A percentile compares a stretch with the other conserved stretches of the same genome.
Conservation (phyloP, 2,329 filamentous ascomycete genomes). For the Peltaster fructicola region DNA sequence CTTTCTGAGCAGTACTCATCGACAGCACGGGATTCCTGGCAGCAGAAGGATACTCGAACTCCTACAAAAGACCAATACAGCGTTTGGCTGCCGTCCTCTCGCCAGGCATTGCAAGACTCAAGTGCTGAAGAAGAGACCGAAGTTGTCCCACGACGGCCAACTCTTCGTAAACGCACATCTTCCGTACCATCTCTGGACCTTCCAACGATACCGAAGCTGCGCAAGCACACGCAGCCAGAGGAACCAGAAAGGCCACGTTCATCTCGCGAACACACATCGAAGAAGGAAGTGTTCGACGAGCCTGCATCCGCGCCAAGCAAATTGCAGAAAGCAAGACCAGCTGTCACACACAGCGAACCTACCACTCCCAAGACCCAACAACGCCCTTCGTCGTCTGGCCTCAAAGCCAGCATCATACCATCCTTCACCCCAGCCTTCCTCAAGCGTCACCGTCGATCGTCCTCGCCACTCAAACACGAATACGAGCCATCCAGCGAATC, state of each 20-base stretch:
- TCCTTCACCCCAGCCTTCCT: conserved; percentile 20
- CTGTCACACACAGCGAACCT: conserved; percentile 13
- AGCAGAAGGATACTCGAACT: no score
- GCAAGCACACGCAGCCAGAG: conserved; percentile 22
- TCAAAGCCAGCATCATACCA: conserved; percentile 12
- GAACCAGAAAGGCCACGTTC: conserved; percentile 1
- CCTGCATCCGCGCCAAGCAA: conserved; percentile 19
- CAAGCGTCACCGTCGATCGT: conserved; percentile 48
- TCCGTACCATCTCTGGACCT: conserved; percentile 30
- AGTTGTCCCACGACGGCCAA: conserved; percentile 14
- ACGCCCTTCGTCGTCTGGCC: conserved; percentile 6
- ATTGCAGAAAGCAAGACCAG: conserved; percentile 28
- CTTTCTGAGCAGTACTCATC: background rate
- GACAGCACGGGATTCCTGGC: no score
- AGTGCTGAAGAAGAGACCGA: conserved; percentile 16
- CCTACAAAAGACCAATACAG: conserved; percentile 26
- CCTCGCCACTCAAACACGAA: conserved; percentile 91
- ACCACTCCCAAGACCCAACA: conserved; percentile 1
- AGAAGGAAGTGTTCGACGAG: conserved; percentile 4
- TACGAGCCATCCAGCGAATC: conserved; percentile 72
- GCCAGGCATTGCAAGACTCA: conserved; percentile 19
- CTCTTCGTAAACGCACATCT: conserved; percentile 27
- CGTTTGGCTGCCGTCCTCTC: conserved; percentile 32
- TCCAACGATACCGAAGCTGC: conserved; percentile 27
- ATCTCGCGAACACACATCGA: conserved; percentile 2